Conservation (phyloP, 164 flowering plant genomes). For the Magnolia kwangsiensis region DNA sequence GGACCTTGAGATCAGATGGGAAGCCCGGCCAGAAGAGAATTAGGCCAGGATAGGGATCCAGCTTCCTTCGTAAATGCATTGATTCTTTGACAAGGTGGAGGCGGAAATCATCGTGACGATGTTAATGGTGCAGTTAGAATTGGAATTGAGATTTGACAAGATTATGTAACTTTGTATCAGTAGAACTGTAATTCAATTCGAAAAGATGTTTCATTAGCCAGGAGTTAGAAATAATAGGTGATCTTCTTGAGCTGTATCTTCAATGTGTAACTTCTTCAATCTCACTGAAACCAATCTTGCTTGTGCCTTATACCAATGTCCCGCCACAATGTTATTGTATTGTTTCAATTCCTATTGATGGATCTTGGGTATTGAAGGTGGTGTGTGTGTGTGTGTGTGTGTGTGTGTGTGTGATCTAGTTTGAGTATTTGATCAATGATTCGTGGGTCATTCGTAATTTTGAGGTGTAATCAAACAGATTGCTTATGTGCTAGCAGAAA, state of each 20-base stretch:
- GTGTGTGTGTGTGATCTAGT: no score
- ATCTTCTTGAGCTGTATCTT: background rate
- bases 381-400: no score
- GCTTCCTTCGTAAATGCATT: background rate
- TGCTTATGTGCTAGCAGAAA: background rate
- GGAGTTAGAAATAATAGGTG: background rate
- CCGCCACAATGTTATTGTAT: background rate
- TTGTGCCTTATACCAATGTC: background rate
- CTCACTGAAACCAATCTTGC: background rate
- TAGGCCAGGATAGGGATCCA: conserved; percentile 39
- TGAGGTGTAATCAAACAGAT: background rate
- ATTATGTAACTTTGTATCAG: background rate
- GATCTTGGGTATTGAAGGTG: background rate
- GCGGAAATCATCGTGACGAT: background rate
- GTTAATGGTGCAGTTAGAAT: background rate
- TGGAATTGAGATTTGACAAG: background rate
- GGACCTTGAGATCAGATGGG: conserved; percentile 50
- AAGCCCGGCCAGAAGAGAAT: conserved; percentile 67
- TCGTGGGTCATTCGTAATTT: no score
- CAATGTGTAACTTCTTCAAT: background rate
- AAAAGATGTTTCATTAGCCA: background rate
- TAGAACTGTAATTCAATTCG: background rate
- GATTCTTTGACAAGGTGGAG: background rate
- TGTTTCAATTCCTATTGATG: background rate
- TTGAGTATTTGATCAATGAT: no score